phyloP scores from a whole-genome alignment of 2,329 filamentous ascomycete genomes.

The Huntiella savannae region DNA sequence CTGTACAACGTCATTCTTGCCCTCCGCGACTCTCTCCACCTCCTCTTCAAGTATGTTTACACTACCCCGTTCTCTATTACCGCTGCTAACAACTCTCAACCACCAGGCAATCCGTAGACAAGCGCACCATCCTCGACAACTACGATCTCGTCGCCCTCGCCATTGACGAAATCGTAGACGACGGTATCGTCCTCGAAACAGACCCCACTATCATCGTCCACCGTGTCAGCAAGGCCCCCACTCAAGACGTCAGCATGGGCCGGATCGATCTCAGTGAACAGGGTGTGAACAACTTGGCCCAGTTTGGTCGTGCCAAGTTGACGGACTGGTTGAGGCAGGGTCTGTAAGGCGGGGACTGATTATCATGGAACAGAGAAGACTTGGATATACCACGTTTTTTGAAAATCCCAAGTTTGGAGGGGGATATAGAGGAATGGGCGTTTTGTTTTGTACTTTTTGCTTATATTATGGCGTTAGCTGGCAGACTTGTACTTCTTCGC shows the following conservation, averaged over 20 bases:
- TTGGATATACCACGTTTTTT: not conserved
- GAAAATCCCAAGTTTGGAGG: not conserved
- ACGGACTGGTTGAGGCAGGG: slow-evolving; percentile 81
- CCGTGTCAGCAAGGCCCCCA: slow-evolving; percentile 77
- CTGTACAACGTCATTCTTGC: slow-evolving; percentile 87
- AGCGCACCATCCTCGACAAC: slow-evolving; percentile 95
- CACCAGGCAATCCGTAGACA: slow-evolving; percentile 76
- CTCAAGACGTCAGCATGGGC: slow-evolving; percentile 79
- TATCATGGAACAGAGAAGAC: not conserved
- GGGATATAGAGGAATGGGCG: not conserved
- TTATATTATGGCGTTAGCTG: not conserved
- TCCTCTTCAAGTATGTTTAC: slow-evolving; percentile 64
- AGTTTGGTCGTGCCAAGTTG: slow-evolving; percentile 81
- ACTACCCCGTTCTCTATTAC: not conserved
- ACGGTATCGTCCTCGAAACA: slow-evolving; percentile 92
- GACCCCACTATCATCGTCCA: slow-evolving; percentile 88
- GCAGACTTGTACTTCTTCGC: not conserved
- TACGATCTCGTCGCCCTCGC: slow-evolving; percentile 90
- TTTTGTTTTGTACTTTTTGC: not conserved
- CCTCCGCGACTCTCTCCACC: slow-evolving; percentile 73
- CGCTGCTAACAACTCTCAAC: not conserved
- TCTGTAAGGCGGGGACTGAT: slow-evolving; percentile 26
- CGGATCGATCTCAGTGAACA: slow-evolving; percentile 92
- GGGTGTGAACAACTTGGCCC: slow-evolving; percentile 81
- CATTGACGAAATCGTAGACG: slow-evolving; percentile 87